Evolutionary conservation across 306 rosid species (phyloP), one percentile per base, ranked within the genome.

Genomic region (Quercus variabilis): DNA sequence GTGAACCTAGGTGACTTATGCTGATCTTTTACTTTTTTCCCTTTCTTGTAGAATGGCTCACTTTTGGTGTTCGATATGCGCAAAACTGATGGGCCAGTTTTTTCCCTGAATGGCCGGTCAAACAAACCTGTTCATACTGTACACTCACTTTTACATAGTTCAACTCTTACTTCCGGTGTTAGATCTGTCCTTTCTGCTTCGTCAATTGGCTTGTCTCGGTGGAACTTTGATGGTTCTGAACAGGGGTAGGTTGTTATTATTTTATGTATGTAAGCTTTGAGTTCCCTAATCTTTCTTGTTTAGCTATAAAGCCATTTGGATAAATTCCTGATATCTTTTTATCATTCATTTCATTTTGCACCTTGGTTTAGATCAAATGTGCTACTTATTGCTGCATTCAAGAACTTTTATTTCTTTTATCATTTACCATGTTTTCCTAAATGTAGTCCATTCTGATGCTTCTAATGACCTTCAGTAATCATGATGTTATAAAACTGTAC

Each of bases 31-130:
- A 69, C 43, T 10, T 21, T 18, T 57, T 33, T 59, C 63, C 15
- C 59, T 9, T 65, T 49, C 67, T 77, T 83, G 88, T 91, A 95
- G 99, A 92, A 90, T 89, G 99, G 99, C 65, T 90, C 81, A 64
- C 82, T 95, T 76, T 57, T 85, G 87, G 93, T 84, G 83, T 92
- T 95, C 73, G 99, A 95, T 81, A 74, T 87, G 87, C 97, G 98
- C 71, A 93, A 85, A 85, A 95, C 96, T 76, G 78, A 75, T 46
- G 90, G 94, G n/a, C 94, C 99, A 38, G 51, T 93, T 76, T 88
- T 87, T 78, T 84, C 77, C 71, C 71, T 85, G 18, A 83, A 55
- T 78, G 99, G 98, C 43, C 75, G 81, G 83, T 86, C 96, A 58
- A 67, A 74, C 83, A 87, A 92, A 85, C 99, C 96, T 62, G 88